Conservation (phyloP, 345 rosid genomes). For the Eucalyptus marginata region DNA sequence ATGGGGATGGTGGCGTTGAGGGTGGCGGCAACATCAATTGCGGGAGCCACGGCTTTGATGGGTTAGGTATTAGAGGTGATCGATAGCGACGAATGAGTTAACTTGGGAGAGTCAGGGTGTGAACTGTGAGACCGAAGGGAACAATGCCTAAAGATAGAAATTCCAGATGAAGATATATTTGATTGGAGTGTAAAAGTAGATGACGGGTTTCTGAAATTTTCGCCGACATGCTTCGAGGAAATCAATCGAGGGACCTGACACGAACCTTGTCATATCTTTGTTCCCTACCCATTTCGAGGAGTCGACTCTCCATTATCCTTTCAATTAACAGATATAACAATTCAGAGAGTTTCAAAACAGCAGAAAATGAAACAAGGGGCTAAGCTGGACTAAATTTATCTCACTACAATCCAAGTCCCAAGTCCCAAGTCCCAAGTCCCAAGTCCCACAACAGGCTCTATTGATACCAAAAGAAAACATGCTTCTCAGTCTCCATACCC, state of each 20-base stretch:
- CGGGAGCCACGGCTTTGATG: neutral
- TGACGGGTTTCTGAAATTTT: neutral
- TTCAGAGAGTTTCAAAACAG: neutral
- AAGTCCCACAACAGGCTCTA: neutral
- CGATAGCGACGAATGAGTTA: neutral
- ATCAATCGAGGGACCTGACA: neutral
- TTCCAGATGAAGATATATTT: neutral
- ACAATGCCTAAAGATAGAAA: neutral
- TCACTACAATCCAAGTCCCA: neutral
- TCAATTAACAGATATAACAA: neutral
- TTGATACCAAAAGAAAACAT: neutral
- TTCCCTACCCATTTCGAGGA: neutral
- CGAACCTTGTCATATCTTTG: neutral
- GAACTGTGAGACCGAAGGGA: neutral
- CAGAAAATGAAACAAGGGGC: neutral
- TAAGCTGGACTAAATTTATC: neutral
- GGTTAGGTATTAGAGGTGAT: neutral
- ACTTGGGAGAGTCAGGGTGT: neutral
- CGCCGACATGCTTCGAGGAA: neutral
- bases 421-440: neutral
- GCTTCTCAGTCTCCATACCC: neutral
- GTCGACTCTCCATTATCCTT: neutral
- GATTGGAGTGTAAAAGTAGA: neutral
- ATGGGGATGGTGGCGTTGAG: neutral
- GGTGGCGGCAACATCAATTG: neutral